Evolutionary conservation across 177 flowering plant species (phyloP).

Genomic region (Vitis hybrid): DNA sequence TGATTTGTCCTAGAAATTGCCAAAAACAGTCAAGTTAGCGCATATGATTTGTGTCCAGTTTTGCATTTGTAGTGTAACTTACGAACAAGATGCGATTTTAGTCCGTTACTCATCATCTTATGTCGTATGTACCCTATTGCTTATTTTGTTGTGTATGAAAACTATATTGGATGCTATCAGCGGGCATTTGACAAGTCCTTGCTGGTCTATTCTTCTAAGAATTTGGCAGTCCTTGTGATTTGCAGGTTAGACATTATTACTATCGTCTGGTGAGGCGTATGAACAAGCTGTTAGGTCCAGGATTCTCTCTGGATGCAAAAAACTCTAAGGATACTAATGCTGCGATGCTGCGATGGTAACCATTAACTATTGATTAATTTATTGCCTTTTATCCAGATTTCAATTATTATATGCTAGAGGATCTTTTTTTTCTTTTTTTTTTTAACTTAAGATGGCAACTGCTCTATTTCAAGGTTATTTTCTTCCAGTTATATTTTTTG

Average conservation of each 20-base stretch:
- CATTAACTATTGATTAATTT: not conserved
- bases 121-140: too few species aligned
- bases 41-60: too few species aligned
- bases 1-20: too few species aligned
- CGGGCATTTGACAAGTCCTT: not conserved
- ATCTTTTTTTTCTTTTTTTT: not conserved
- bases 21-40: too few species aligned
- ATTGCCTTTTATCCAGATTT: not conserved
- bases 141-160: too few species aligned
- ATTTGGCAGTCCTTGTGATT: conserved; percentile 1
- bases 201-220: not conserved
- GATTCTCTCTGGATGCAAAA: conserved; percentile 78
- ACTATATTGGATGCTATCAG: too few species aligned
- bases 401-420: too few species aligned
- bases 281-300: conserved; percentile 96
- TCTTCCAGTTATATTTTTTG: too few species aligned
- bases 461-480: too few species aligned
- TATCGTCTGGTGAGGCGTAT: conserved; percentile 95
- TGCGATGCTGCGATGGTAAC: conserved; percentile 98
- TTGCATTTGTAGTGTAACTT: too few species aligned
- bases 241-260: conserved; percentile 96
- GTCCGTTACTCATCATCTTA: too few species aligned
- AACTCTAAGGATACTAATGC: conserved; percentile 97
- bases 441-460: not conserved
- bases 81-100: too few species aligned